Conservation (phyloP, 164 flowering plant species). For the Nymphaea colorata region DNA sequence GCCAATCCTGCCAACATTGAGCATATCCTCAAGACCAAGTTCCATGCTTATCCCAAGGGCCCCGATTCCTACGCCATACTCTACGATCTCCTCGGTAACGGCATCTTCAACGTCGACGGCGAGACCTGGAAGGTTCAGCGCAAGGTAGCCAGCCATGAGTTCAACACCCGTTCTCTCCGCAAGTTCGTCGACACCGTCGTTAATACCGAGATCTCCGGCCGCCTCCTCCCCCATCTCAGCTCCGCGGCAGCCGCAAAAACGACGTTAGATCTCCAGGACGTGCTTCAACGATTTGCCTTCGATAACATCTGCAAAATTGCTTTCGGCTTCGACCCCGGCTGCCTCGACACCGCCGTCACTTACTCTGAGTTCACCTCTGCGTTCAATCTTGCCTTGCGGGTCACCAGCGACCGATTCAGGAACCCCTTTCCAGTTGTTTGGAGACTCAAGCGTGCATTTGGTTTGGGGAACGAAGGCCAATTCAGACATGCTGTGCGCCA, state of each 20-base stretch:
- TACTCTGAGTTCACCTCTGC: slow-evolving; percentile 30
- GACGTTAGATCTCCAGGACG: slow-evolving; percentile 42
- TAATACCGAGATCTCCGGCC: slow-evolving; percentile 12
- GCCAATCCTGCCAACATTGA: slow-evolving; percentile 37
- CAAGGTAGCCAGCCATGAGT: slow-evolving; percentile 43
- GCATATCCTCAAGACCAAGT: slow-evolving; percentile 40
- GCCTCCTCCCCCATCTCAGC: slow-evolving; percentile 25
- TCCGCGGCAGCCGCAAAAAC: slow-evolving; percentile 16
- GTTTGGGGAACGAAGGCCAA: slow-evolving; percentile 32
- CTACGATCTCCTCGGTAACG: slow-evolving; percentile 39
- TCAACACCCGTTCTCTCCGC: slow-evolving; percentile 31
- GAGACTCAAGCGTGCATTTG: slow-evolving; percentile 36
- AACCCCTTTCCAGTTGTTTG: slow-evolving; percentile 26
- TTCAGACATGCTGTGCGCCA: slow-evolving; percentile 23
- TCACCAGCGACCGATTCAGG: slow-evolving; percentile 41
- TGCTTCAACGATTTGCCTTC: slow-evolving; percentile 42
- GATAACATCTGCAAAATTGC: slow-evolving; percentile 38
- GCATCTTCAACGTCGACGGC: slow-evolving; percentile 49
- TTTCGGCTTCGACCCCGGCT: slow-evolving; percentile 43
- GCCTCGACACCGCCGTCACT: slow-evolving; percentile 23
- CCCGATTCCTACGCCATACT: slow-evolving; percentile 16
- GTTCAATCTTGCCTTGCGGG: slow-evolving; percentile 37
- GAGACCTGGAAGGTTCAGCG: slow-evolving; percentile 42
- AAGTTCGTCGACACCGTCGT: slow-evolving; percentile 28
- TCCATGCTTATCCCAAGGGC: slow-evolving; percentile 48